Percentiles rank a stretch among this genome's conserved stretches.
Evolutionary conservation across 306 rosid genomes (phyloP).

Genomic region (Clitoria ternatea): DNA sequence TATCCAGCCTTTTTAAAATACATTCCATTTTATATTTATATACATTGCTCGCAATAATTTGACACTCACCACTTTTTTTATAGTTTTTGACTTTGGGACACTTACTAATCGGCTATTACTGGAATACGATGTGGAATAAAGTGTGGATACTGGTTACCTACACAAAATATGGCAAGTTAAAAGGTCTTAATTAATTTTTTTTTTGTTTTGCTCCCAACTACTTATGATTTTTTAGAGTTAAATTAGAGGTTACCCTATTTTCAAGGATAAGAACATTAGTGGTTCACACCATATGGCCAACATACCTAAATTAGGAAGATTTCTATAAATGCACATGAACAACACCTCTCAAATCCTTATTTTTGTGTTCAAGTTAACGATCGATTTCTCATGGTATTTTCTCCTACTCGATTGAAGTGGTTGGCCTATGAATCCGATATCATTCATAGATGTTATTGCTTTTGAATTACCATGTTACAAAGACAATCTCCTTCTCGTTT

Average conservation of each 20-base stretch:
- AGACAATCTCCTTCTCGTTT: neutral
- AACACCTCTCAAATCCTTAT: neutral
- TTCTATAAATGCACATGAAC: neutral
- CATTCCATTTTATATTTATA: too few species aligned
- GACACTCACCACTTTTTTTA: too few species aligned
- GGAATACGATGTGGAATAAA: constrained; percentile 2
- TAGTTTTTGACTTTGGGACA: too few species aligned
- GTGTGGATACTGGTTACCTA: constrained; percentile 7
- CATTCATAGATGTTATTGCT: neutral
- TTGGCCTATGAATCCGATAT: constrained; percentile 18
- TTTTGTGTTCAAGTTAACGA: constrained; percentile 36
- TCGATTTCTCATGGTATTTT: neutral
- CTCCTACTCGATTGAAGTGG: constrained; percentile 20
- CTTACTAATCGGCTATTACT: too few species aligned
- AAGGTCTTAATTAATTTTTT: neutral
- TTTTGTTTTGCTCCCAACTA: constrained; percentile 16
- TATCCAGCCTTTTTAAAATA: too few species aligned
- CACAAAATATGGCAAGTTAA: neutral
- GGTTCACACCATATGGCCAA: neutral
- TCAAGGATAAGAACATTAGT: neutral
- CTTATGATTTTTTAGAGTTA: neutral
- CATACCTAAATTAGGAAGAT: constrained; percentile 9
- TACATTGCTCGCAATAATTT: too few species aligned
- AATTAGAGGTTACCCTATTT: constrained; percentile 9
- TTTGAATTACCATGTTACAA: neutral